These are phyloP conservation scores for Ceratopteris richardii DNA, from an alignment of 75 land plant species.

Conservation along the genomic window DNA sequence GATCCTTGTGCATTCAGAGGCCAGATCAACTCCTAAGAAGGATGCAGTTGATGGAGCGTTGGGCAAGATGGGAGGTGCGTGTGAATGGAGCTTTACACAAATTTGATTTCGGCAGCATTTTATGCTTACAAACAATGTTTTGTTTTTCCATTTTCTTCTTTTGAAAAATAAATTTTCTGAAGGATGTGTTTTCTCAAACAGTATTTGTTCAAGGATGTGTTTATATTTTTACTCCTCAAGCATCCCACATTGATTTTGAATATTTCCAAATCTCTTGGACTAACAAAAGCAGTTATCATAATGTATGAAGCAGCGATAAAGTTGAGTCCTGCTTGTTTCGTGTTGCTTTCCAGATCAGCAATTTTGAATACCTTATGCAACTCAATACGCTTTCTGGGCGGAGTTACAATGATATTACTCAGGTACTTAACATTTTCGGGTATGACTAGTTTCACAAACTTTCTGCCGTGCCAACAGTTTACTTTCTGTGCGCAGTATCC, in stretches of 20 bases:
- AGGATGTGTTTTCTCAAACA: too few relatives aligned
- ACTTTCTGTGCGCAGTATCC: slow-evolving; percentile 65
- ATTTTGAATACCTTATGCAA: slow-evolving; percentile 98
- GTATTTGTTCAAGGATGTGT: too few relatives aligned
- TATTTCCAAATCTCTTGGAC: too few relatives aligned
- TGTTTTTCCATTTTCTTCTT: not conserved
- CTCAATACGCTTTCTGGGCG: slow-evolving; percentile 97
- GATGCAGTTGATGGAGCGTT: slow-evolving; percentile 93
- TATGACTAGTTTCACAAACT: not conserved
- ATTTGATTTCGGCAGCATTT: not conserved
- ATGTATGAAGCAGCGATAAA: too few relatives aligned
- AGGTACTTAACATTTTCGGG: slow-evolving; percentile 44
- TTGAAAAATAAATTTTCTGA: too few relatives aligned
- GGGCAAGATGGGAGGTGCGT: slow-evolving; percentile 93
- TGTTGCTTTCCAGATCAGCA: slow-evolving; percentile 93
- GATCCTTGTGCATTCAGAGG: too few relatives aligned
- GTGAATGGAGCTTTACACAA: not conserved
- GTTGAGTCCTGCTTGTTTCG: too few relatives aligned
- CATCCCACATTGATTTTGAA: too few relatives aligned
- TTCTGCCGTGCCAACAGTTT: not conserved
- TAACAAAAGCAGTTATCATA: too few relatives aligned
- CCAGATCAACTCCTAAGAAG: slow-evolving; percentile 87
- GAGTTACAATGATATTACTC: slow-evolving; percentile 96
- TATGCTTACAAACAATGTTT: too few relatives aligned
- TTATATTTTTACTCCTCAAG: too few relatives aligned